Conservation (phyloP, 495 filamentous ascomycete genomes). For the Amorphotheca resinae region DNA sequence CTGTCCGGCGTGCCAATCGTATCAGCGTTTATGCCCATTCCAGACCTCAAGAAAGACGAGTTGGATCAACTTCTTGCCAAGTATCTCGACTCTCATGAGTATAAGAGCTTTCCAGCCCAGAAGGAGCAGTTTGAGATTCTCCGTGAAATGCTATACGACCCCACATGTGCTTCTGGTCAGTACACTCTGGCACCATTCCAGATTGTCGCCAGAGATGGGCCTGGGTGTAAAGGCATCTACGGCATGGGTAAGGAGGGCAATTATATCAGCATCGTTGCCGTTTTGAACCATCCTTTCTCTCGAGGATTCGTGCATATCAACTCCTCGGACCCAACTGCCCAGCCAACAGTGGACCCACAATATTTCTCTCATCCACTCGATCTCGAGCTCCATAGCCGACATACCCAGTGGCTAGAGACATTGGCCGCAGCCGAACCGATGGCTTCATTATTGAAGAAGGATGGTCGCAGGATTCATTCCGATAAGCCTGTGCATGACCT, state of each 20-base stretch:
- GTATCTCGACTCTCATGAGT: not conserved
- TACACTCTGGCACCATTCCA: constrained; percentile 1
- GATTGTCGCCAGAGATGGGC: not conserved
- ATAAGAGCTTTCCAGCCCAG: not conserved
- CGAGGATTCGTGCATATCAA: constrained; percentile 42
- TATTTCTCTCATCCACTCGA: constrained; percentile 42
- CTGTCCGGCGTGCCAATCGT: not conserved
- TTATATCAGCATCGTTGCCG: constrained; percentile 25
- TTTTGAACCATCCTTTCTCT: constrained; percentile 37
- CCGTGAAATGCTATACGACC: not conserved
- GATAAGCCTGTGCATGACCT: constrained; percentile 7
- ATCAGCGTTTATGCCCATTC: not conserved
- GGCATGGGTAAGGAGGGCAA: constrained; percentile 28
- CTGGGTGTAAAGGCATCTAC: constrained; percentile 1
- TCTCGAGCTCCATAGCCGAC: constrained; percentile 32
- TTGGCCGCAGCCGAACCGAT: constrained; percentile 28
- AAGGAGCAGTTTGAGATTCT: not conserved
- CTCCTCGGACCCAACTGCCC: constrained; percentile 22
- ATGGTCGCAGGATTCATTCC: constrained; percentile 18
- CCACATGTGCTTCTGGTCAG: not conserved
- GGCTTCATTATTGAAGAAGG: constrained; percentile 26
- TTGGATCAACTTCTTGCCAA: not conserved
- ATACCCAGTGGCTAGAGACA: constrained; percentile 28
- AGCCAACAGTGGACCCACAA: constrained; percentile 37
- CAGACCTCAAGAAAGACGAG: not conserved